A percentile compares a stretch with the other conserved stretches of the same genome.
phyloP scores from a whole-genome alignment of 208 protist genomes.

The Trypanosoma boissoni region DNA sequence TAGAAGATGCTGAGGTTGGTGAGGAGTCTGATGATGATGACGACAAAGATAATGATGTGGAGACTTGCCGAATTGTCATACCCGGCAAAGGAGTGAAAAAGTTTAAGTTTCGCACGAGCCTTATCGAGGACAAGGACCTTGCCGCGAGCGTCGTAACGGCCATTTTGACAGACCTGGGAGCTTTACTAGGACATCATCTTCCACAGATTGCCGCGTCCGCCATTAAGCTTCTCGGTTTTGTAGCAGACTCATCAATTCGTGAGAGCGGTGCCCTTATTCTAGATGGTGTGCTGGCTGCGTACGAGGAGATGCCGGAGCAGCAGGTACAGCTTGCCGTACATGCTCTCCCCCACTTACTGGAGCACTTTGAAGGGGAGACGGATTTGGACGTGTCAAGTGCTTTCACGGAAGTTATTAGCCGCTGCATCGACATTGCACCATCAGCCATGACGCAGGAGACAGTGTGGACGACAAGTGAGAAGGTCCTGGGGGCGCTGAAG shows the following conservation, averaged over 20 bases:
- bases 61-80: constrained; percentile 60
- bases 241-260: constrained; percentile 57
- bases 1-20: constrained; percentile 60
- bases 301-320: constrained; percentile 32
- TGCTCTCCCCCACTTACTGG: constrained; percentile 47
- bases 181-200: constrained; percentile 53
- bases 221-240: constrained; percentile 57
- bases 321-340: constrained; percentile 46
- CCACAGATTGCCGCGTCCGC: constrained; percentile 57
- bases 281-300: constrained; percentile 55
- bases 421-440: constrained; percentile 58
- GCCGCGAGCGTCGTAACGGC: constrained; percentile 66
- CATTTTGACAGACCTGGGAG: constrained; percentile 65
- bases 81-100: constrained; percentile 72
- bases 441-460: constrained; percentile 51
- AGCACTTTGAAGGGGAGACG: constrained; percentile 61
- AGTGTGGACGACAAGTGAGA: constrained; percentile 53
- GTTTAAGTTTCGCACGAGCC: constrained; percentile 69
- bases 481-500: constrained; percentile 59
- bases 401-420: constrained; percentile 58
- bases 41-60: constrained; percentile 29
- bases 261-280: constrained; percentile 77
- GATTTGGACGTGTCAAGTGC: constrained; percentile 56
- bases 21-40: constrained; percentile 55
- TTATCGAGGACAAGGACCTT: constrained; percentile 90